Percentiles rank a stretch among this genome's conserved stretches.
Evolutionary conservation across 345 rosid genomes (phyloP).

Genomic region (Cardiospermum halicacabum): DNA sequence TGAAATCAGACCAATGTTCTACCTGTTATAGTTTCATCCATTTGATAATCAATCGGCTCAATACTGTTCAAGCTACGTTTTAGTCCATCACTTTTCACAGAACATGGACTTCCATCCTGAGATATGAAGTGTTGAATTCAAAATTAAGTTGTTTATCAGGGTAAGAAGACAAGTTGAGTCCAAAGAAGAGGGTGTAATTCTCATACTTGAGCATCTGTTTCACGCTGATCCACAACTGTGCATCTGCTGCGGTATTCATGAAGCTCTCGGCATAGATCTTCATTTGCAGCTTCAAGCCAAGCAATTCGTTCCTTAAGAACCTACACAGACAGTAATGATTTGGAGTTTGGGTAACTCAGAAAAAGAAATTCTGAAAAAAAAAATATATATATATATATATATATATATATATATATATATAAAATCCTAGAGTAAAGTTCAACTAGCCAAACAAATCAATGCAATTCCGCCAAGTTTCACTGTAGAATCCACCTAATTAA

Average conservation of each 20-base stretch:
- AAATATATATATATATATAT: too few relatives aligned
- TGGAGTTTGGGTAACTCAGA: not conserved
- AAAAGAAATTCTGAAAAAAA: not conserved
- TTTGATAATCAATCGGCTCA: conserved; percentile 74
- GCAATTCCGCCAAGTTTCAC: not conserved
- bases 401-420: too few relatives aligned
- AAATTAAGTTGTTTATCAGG: conserved; percentile 2
- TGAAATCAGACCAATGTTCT: conserved; percentile 8
- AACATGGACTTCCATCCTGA: conserved; percentile 71
- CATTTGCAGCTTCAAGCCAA: conserved; percentile 92
- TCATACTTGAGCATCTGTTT: conserved; percentile 76
- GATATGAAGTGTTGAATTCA: conserved; percentile 14
- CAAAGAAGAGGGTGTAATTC: conserved; percentile 7
- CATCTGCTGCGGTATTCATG: conserved; percentile 75
- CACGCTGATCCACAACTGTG: conserved; percentile 46
- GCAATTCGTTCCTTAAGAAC: conserved; percentile 87
- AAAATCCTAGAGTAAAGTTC: not conserved
- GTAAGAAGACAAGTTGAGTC: conserved; percentile 1
- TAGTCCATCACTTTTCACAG: conserved; percentile 73
- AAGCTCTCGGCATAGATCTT: conserved; percentile 89
- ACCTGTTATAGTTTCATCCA: conserved; percentile 73
- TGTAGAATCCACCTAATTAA: not conserved
- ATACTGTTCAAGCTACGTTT: conserved; percentile 80
- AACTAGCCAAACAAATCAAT: not conserved
- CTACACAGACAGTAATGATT: conserved; percentile 29